Conservation (phyloP, 306 rosid species). For the Quillaja saponaria region DNA sequence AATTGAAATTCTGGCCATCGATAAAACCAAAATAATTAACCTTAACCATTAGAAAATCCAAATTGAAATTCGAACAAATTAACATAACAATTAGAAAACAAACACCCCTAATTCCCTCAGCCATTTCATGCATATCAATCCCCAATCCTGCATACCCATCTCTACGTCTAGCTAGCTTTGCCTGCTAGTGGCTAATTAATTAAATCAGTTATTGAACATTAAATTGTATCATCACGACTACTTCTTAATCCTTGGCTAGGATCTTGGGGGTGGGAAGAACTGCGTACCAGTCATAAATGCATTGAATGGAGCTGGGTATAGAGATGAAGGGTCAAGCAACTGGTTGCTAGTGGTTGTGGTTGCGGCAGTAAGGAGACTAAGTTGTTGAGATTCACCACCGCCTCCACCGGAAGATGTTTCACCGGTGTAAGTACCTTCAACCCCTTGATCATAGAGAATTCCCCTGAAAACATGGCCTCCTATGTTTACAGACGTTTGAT, state of each 20-base stretch:
- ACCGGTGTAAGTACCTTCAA: conserved; percentile 49
- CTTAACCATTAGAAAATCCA: conserved; percentile 39
- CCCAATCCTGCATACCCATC: conserved; percentile 7
- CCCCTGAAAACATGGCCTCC: conserved; percentile 96
- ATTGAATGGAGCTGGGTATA: conserved; percentile 77
- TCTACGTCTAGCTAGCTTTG: neutral
- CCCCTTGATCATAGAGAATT: conserved; percentile 88
- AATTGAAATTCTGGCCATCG: conserved; percentile 19
- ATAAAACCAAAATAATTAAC: conserved; percentile 34
- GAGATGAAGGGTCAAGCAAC: conserved; percentile 60
- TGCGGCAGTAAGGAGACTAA: conserved; percentile 45
- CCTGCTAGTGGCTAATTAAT: neutral
- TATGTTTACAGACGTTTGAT: conserved; percentile 91
- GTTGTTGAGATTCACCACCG: conserved; percentile 48
- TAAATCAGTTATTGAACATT: neutral
- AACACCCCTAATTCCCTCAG: too few relatives aligned
- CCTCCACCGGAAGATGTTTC: conserved; percentile 67
- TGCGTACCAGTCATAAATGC: conserved; percentile 98
- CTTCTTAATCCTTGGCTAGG: conserved; percentile 32
- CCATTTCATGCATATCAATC: conserved; percentile 39
- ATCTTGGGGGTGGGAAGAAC: conserved; percentile 85
- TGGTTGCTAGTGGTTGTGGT: conserved; percentile 28
- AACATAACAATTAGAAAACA: too few relatives aligned
- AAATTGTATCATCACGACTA: neutral
- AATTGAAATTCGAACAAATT: conserved; percentile 50